Percentiles rank a stretch among this genome's conserved stretches.
Evolutionary conservation across 345 rosid species (phyloP).

Genomic region (Hirschfeldia incana): DNA sequence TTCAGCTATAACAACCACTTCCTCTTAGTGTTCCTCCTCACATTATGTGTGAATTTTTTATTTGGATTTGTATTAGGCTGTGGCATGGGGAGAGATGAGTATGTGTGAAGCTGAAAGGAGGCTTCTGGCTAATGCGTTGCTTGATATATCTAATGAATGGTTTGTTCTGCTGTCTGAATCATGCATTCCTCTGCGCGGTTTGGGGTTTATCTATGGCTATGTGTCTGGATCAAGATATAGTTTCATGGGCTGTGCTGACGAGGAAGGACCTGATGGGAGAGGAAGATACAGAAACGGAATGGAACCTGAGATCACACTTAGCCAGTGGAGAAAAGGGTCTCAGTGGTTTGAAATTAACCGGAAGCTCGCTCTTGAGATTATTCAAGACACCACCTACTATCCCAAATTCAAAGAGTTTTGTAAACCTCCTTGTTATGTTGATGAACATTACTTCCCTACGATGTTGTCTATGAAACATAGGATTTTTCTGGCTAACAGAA

Average conservation of each 20-base stretch:
- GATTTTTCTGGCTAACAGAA: conserved; percentile 65
- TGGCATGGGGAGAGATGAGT: conserved; percentile 91
- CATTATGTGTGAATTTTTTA: background rate
- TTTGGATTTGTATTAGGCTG: conserved; percentile 44
- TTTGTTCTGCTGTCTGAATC: conserved; percentile 84
- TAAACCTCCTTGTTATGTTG: conserved; percentile 72
- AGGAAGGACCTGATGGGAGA: conserved; percentile 74
- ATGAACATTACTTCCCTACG: conserved; percentile 92
- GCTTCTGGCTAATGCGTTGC: conserved; percentile 83
- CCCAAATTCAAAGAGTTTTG: conserved; percentile 82
- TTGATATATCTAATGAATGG: conserved; percentile 88
- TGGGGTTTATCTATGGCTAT: conserved; percentile 61
- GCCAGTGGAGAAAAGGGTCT: conserved; percentile 94
- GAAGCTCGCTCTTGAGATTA: conserved; percentile 59
- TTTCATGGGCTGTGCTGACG: conserved; percentile 82
- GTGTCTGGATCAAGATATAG: conserved; percentile 61
- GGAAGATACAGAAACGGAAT: conserved; percentile 63
- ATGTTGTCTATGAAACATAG: conserved; percentile 69
- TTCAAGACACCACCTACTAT: conserved; percentile 63
- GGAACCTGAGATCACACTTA: conserved; percentile 69
- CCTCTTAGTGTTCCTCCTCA: conserved; percentile 2
- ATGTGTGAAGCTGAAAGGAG: conserved; percentile 96
- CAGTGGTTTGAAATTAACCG: conserved; percentile 90
- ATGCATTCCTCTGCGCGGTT: conserved; percentile 83
- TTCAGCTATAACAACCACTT: background rate